These are phyloP conservation scores for Candida koratica DNA, from an alignment of 805 yeast species.

Conservation along the genomic window DNA sequence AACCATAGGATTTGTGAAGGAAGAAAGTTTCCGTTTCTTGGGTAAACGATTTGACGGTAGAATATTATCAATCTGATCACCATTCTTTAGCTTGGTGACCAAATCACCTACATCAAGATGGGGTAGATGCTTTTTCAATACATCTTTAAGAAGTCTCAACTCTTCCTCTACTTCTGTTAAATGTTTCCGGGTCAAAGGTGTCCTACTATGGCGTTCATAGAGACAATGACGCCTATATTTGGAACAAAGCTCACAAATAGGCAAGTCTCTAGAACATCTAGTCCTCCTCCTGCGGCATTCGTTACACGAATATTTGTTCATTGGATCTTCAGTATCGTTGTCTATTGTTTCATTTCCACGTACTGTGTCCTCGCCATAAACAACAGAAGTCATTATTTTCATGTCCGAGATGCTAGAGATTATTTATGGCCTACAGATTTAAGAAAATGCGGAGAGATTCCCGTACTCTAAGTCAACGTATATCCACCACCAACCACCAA, in stretches of 20 bases:
- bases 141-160: slow-evolving; percentile 8
- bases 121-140: slow-evolving; percentile 12
- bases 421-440: not conserved
- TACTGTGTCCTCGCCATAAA: not conserved
- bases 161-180: slow-evolving; percentile 19
- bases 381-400: slow-evolving; percentile 1
- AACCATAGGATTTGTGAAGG: not conserved
- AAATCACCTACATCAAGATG: slow-evolving; percentile 10
- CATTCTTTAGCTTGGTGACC: slow-evolving; percentile 12
- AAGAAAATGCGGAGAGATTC: slow-evolving; percentile 1
- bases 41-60: slow-evolving; percentile 2
- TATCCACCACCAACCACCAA: slow-evolving; percentile 78
- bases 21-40: slow-evolving; percentile 4
- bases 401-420: not conserved
- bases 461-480: slow-evolving; percentile 25
- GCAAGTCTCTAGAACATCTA: slow-evolving; percentile 17
- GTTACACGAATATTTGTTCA: slow-evolving; percentile 16
- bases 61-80: slow-evolving; percentile 12
- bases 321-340: slow-evolving; percentile 4
- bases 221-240: slow-evolving; percentile 17
- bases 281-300: slow-evolving; percentile 17
- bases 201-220: slow-evolving; percentile 14
- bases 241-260: slow-evolving; percentile 14
- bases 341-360: not conserved
- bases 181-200: slow-evolving; percentile 18